Conservation (phyloP, 2,329 filamentous ascomycete species). For the Phialophora verrucosa region DNA sequence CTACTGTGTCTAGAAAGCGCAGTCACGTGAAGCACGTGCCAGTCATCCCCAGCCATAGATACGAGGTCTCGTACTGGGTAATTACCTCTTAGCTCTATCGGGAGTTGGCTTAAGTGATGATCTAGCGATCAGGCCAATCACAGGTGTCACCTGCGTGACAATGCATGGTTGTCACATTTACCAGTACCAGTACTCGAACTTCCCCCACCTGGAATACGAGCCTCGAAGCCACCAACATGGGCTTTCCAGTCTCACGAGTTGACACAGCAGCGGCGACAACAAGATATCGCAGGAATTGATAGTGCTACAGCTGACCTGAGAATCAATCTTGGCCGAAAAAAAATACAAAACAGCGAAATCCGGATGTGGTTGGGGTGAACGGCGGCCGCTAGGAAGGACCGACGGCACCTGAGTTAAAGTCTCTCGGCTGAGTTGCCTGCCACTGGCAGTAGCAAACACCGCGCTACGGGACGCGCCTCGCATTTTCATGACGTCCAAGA, state of each 20-base stretch:
- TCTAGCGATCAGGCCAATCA: neutral
- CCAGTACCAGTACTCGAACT: too few relatives aligned
- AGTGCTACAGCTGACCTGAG: neutral
- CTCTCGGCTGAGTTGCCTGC: neutral
- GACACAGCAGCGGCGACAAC: neutral
- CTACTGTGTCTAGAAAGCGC: neutral
- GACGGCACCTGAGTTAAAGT: neutral
- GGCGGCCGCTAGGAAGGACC: too few relatives aligned
- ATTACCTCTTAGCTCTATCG: neutral
- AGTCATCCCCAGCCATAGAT: too few relatives aligned
- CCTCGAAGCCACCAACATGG: neutral
- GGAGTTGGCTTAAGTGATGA: too few relatives aligned
- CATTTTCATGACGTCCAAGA: neutral
- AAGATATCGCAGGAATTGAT: neutral
- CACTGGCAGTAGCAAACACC: neutral
- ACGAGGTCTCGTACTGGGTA: too few relatives aligned
- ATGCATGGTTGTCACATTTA: too few relatives aligned
- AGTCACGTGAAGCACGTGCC: too few relatives aligned
- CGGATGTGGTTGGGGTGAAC: too few relatives aligned
- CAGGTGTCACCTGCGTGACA: neutral
- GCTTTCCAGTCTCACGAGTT: neutral
- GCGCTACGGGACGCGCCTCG: neutral
- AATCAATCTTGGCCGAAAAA: neutral
- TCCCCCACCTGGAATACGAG: neutral
- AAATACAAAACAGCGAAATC: neutral